Conservation (phyloP, 441 rosid species). For the Pelargonium cotyledonis region DNA sequence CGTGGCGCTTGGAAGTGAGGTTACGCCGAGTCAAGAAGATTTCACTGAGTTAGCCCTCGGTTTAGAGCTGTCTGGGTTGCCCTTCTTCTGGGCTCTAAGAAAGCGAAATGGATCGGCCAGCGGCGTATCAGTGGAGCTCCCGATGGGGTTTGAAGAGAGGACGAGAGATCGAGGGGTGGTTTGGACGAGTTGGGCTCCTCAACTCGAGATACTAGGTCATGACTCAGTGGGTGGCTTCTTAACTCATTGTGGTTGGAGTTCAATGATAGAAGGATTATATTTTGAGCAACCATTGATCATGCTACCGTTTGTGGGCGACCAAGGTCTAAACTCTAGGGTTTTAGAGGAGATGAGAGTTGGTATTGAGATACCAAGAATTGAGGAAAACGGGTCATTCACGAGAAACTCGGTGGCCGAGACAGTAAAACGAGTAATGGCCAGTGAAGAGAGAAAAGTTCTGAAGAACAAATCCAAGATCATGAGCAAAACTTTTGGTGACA, state of each 20-base stretch:
- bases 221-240: conserved; percentile 35
- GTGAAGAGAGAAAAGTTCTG: conserved; percentile 24
- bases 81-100: conserved; percentile 33
- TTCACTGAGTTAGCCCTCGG: conserved; percentile 34
- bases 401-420: conserved; percentile 24
- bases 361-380: conserved; percentile 25
- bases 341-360: conserved; percentile 27
- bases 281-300: conserved; percentile 17
- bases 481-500: conserved; percentile 23
- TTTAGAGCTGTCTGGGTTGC: conserved; percentile 29
- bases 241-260: no score
- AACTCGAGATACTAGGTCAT: conserved; percentile 29
- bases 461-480: conserved; percentile 21
- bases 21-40: conserved; percentile 19
- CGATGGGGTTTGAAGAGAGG: no score
- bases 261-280: conserved; percentile 26
- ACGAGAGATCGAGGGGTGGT: conserved; percentile 29
- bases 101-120: conserved; percentile 27
- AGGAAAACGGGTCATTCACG: conserved; percentile 27
- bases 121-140: no score
- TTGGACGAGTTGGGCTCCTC: conserved; percentile 36
- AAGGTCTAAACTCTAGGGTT: conserved; percentile 20
- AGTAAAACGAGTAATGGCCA: conserved; percentile 21
- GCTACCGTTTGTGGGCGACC: conserved; percentile 26
- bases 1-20: conserved; percentile 26